Evolutionary conservation across 768 basidiomycete genomes (phyloP), one percentile per base, ranked within the genome.

Genomic region (Mycena crocata): DNA sequence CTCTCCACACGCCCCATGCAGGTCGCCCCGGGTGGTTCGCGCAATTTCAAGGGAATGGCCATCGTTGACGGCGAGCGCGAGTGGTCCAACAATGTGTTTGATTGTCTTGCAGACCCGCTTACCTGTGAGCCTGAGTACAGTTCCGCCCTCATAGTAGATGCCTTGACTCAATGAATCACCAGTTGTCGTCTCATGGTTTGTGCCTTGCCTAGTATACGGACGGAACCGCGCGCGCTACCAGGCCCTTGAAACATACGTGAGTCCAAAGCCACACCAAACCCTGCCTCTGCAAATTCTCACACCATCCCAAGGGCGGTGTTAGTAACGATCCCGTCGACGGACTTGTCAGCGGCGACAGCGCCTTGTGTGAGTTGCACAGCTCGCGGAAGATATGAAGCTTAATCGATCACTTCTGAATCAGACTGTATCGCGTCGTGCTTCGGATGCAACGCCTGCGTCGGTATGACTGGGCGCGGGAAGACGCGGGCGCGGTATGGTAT

Each of bases 401-500:
- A 10, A 24, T 9, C 14, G 14, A 32, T 34, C 23, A 30, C 31
- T 37, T 17, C 21, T 21, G 7, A 5, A 17, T 13, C 35, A 59
- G 65, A 61, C 51, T 51, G 65, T 26, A 57, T 24, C 17, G 65
- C 65, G 5, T 32, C 35, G 15, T 66, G 58, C 44, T 48, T 55
- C 35, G 65, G 58, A 1, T 60, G 55, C 32, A 44, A 44, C n/a
- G 65, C 51, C 0, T 5, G 48, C n/a, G 54, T 57, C 31, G 65
- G 65, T 17, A 57, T 67, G 46, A 30, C 39, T 2, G 60, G 60
- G 19, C 58, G 66, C 17, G 37, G 45, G 26, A 45, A 57, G 21
- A 69, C 72, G 1, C 60, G 76, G 4, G 48, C 62, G 1, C 78
- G 81, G n/a, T 80, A 81, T 64, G 42, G 65, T 49, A 82, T 84